Base-by-base conservation (phyloP, 306 rosid species). In the Sophora flavescens region DNA sequence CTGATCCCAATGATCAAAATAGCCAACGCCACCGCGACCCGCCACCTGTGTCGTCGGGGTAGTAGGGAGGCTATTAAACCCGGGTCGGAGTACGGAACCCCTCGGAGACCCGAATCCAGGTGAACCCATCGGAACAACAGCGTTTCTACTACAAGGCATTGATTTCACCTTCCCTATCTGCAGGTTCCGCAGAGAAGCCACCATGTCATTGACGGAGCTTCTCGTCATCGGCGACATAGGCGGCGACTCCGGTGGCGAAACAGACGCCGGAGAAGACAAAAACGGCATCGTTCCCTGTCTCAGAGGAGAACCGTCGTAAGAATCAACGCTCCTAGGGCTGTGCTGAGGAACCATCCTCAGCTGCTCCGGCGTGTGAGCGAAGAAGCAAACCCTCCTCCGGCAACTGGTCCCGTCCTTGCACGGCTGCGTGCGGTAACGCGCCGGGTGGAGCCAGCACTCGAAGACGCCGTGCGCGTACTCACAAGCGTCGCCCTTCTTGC, bases 401-500 rank as follows among this genome's bases (percentile, higher is more conserved):
- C 99, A 92, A 45, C 89, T 88, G 0, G 91, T 93, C 0, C 97
- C 99, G 8, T 92, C 99, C 76, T 96, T 96, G 67, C 99, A 96
- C 0, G 99, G 98, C 91, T 92, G 98, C 2, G 98, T 96, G 17
- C 99, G 82, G 74, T 96, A 96, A n/a, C 99, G 90, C 3, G 98
- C 89, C 0, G 99, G 98, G 47, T 96, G 99, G 0, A 96, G 97
- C 99, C 99, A 96, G 48, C 99, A 92, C 96, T 96, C 98, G 13
- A 96, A 96, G 0, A 96, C 99, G 0, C 99, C 98, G 32, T 96
- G 99, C 2, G 99, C 98, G 62, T 80, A 89, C 83, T 96, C 99
- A 57, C 99, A 96, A 2, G 88, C 17, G 28, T 96, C 99, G 0
- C 97, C 98, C 22, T 86, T 93, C 72, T 84, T 91, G 39, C 99